These are phyloP conservation scores for Candolleomyces eurysporus DNA, from an alignment of 768 basidiomycete species.

Conservation along the genomic window DNA sequence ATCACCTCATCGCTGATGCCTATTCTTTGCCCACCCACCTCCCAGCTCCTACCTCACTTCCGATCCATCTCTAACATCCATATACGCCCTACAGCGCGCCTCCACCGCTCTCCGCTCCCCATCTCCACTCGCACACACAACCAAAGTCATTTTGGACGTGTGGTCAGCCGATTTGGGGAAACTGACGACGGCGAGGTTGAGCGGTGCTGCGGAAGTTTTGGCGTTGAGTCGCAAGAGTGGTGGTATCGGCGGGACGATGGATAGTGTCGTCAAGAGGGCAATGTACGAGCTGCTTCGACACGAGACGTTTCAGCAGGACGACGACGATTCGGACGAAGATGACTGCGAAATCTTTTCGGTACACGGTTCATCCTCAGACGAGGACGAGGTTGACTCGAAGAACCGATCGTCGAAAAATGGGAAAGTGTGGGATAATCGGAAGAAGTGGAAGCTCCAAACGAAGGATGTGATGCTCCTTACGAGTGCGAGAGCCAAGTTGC, in stretches of 20 bases:
- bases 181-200: no score
- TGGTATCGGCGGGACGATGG: not conserved
- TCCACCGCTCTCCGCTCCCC: no score
- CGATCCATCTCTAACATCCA: no score
- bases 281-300: slow-evolving; percentile 1
- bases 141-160: no score
- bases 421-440: no score
- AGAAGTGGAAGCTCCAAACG: not conserved
- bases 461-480: not conserved
- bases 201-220: not conserved
- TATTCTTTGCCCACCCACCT: no score
- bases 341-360: no score
- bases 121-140: no score
- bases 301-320: not conserved
- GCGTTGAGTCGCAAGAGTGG: not conserved
- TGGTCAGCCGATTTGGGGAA: no score
- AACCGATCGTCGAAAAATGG: not conserved
- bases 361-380: not conserved
- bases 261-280: not conserved
- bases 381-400: not conserved
- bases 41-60: no score
- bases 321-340: not conserved
- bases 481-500: not conserved
- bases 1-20: no score
- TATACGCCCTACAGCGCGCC: no score